Evolutionary conservation across 345 rosid species (phyloP).

Genomic region (Rhizophora apiculata): DNA sequence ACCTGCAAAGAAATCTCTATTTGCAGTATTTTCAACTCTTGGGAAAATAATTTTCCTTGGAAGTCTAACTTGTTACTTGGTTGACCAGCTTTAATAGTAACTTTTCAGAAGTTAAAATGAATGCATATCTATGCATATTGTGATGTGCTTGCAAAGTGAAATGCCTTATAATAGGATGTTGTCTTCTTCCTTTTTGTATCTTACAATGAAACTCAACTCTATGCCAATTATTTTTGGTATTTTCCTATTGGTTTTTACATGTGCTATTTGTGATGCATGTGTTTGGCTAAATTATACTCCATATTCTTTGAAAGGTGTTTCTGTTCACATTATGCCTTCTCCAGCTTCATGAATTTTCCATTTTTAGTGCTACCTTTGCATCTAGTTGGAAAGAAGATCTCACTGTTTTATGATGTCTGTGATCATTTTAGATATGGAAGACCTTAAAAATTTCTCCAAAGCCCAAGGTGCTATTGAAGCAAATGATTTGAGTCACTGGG

Average conservation of each 20-base stretch:
- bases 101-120: too few species aligned
- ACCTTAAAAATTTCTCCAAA: constrained; percentile 66
- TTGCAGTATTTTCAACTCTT: constrained; percentile 5
- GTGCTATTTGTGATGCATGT: background rate
- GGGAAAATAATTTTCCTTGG: constrained; percentile 2
- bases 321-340: background rate
- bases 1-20: background rate
- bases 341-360: background rate
- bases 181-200: background rate
- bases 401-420: constrained; percentile 1
- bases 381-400: background rate
- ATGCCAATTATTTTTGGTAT: background rate
- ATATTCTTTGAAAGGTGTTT: background rate
- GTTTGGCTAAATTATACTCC: constrained; percentile 1
- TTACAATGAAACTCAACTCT: background rate
- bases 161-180: too few species aligned
- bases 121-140: background rate
- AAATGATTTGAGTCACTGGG: constrained; percentile 75
- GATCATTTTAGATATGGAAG: constrained; percentile 61
- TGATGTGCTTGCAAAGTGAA: too few species aligned
- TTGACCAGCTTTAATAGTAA: too few species aligned
- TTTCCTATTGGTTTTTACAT: background rate
- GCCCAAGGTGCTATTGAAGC: constrained; percentile 74
- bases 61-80: too few species aligned
- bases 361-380: background rate